Evolutionary conservation across 2,329 filamentous ascomycete species (phyloP).

Genomic region (Lomentospora prolificans): DNA sequence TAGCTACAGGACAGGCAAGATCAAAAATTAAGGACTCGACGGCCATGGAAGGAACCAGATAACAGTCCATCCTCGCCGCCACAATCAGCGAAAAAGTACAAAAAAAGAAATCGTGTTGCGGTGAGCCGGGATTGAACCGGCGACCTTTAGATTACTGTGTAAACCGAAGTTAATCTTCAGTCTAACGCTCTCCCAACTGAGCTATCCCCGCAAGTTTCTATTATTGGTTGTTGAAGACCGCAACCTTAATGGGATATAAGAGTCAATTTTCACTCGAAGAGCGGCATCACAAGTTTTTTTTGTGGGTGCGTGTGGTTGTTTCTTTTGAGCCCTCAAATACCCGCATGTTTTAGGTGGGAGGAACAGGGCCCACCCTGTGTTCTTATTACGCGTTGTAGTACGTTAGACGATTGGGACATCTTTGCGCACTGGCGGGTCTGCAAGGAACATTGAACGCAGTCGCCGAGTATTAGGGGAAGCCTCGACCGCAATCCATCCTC

Average conservation of each 20-base stretch:
- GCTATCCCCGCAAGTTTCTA: neutral
- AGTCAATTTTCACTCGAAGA: neutral
- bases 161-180: neutral
- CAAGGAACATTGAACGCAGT: no score
- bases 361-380: no score
- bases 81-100: conserved; percentile 10
- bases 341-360: no score
- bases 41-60: no score
- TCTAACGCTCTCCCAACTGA: conserved; percentile 4
- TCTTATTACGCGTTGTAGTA: no score
- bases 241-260: neutral
- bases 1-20: no score
- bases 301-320: neutral
- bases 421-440: no score
- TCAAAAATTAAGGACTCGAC: no score
- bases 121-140: conserved; percentile 4
- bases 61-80: no score
- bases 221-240: neutral
- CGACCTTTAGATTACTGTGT: conserved; percentile 2
- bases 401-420: no score
- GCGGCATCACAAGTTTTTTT: neutral
- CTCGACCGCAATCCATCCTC: no score
- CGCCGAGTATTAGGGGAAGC: no score
- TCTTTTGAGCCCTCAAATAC: neutral
- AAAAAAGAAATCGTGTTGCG: neutral